Evolutionary conservation across 2,329 filamentous ascomycete species (phyloP), one percentile per base, ranked within the genome.

Genomic region (Biscogniauxia sp.): DNA sequence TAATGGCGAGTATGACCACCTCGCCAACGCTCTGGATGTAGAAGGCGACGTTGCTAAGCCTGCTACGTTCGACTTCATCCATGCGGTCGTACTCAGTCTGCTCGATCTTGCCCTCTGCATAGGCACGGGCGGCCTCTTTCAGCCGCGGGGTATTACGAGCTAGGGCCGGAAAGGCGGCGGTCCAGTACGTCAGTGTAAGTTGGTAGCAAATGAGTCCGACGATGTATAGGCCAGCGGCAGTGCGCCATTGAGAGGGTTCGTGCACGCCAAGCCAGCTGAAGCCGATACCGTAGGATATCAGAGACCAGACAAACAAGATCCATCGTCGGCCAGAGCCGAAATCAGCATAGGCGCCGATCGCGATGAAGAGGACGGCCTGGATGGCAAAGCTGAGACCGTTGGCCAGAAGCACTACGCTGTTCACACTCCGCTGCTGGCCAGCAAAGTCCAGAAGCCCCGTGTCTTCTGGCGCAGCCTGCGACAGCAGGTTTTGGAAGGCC

Each of bases 331-430:
- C 88, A 13, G 80, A 80, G 3, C 88, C 88, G 69, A 89, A 91
- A 71, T 90, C 88, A 64, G 82, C 82, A 63, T 81, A 82, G 0
- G 78, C 78, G 57, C 82, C 83, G 2, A 84, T 77, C 60, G 79
- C 67, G 25, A 85, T 74, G 67, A 85, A 84, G 5, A 85, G 68
- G 7, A 84, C 79, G 26, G 86, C 82, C 70, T 90, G 88, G 41
- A 88, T 81, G 1, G 87, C 86, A 69, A 91, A 91, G 17, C 82
- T 86, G 59, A 90, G 85, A 57, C 88, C 88, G 68, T 90, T 90
- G 70, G 81, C 80, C 0, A 89, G 77, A 7, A 90, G 76, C 3
- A 90, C 85, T 57, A 90, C 86, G 60, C 82, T 86, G 71, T 88
- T 87, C 67, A 88, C 82, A n/a, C 84, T 84, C 57, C 85, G 80